Evolutionary conservation across 148 eudicot species (phyloP).

Genomic region (Silene conica): DNA sequence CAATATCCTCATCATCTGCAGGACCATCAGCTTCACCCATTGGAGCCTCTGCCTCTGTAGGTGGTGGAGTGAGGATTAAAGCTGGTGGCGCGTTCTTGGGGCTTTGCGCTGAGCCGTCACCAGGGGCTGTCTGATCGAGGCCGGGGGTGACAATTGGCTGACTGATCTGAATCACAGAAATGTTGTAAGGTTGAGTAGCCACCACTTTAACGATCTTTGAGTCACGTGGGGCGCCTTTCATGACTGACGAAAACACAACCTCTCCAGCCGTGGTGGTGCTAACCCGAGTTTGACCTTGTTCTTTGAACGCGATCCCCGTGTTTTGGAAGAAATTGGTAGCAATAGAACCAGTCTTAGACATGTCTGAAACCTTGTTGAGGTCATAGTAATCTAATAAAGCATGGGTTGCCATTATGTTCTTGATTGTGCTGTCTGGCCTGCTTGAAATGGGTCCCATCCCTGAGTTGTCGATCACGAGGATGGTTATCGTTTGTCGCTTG

Average conservation of each 20-base stretch:
- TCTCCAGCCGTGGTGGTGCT: slow-evolving; percentile 13
- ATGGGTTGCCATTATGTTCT: slow-evolving; percentile 34
- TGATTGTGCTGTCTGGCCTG: slow-evolving; percentile 6
- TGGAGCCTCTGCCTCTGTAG: not conserved
- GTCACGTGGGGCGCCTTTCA: slow-evolving; percentile 33
- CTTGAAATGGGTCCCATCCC: slow-evolving; percentile 18
- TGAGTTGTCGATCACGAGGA: slow-evolving; percentile 37
- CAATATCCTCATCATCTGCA: slow-evolving; percentile 13
- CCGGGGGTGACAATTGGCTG: slow-evolving; percentile 35
- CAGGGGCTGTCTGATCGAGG: slow-evolving; percentile 24
- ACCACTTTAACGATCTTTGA: slow-evolving; percentile 28
- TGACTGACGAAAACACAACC: slow-evolving; percentile 32
- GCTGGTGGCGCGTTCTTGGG: slow-evolving; percentile 21
- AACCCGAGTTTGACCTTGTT: slow-evolving; percentile 36
- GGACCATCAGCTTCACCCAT: slow-evolving; percentile 2
- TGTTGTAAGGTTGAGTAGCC: slow-evolving; percentile 36
- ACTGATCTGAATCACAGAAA: slow-evolving; percentile 40
- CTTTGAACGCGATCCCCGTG: slow-evolving; percentile 26
- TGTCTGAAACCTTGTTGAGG: slow-evolving; percentile 18
- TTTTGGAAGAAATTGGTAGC: slow-evolving; percentile 38
- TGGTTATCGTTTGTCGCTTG: slow-evolving; percentile 31
- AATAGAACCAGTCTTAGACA: slow-evolving; percentile 18
- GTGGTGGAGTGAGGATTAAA: slow-evolving; percentile 7
- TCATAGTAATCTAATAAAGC: slow-evolving; percentile 43
- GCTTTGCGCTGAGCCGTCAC: too few species aligned